phyloP scores from a whole-genome alignment of 306 rosid genomes.

The Medicago lupulina region DNA sequence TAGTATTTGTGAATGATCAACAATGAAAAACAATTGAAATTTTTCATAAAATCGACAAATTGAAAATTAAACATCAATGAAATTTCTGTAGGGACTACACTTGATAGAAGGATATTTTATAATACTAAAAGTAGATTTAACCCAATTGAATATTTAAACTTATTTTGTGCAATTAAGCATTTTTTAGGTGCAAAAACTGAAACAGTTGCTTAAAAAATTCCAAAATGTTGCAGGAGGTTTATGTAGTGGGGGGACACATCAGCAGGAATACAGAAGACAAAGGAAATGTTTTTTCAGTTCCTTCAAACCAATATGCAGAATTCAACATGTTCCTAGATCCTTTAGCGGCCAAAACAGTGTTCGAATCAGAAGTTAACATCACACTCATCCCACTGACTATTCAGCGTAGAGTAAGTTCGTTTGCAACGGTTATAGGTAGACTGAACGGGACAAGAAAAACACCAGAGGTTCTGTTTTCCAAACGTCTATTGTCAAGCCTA shows the following conservation, averaged over 20 bases:
- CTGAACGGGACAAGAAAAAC: conserved; percentile 48
- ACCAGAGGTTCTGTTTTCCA: conserved; percentile 65
- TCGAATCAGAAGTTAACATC: conserved; percentile 64
- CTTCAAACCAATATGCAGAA: conserved; percentile 76
- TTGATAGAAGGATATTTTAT: too few species aligned
- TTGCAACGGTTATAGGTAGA: conserved; percentile 47
- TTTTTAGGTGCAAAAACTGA: background rate
- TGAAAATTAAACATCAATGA: too few species aligned
- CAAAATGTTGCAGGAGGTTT: conserved; percentile 67
- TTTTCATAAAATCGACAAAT: too few species aligned
- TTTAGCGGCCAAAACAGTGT: conserved; percentile 74
- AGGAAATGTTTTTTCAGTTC: conserved; percentile 75
- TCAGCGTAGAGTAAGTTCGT: conserved; percentile 62
- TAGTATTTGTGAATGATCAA: too few species aligned
- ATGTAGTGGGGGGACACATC: conserved; percentile 84
- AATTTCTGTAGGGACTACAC: too few species aligned
- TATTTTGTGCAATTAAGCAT: background rate
- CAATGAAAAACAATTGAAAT: too few species aligned
- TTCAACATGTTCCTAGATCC: conserved; percentile 92
- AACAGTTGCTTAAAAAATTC: background rate
- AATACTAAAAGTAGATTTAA: background rate
- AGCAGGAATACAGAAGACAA: conserved; percentile 53
- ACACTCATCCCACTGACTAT: conserved; percentile 71
- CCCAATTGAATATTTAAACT: too few species aligned
- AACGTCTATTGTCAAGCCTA: conserved; percentile 59